Evolutionary conservation across 108 stramenopile genomes (phyloP), one percentile per base, ranked within the genome.

Genomic region (Cyclotella cryptica): DNA sequence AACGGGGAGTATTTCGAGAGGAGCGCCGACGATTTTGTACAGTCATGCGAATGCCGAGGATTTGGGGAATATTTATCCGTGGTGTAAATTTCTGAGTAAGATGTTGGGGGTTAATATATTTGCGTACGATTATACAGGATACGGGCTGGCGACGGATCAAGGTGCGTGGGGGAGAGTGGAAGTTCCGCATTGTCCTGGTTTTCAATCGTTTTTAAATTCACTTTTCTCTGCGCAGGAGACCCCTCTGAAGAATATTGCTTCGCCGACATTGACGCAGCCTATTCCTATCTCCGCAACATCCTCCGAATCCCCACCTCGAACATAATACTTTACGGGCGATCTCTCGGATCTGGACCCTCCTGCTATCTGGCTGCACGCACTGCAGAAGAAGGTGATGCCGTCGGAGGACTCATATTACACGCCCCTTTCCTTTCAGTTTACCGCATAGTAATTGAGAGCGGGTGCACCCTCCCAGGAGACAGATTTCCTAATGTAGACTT

Each of bases 101-200:
- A 94, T 92, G 87, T 78, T 96, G 46, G 86, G 90, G 77, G 98
- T 97, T 30, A 98, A 99, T 82, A 88, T 99, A 40, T 86, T 99
- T 72, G 99, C 98, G 22, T 99, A 98, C 83, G 99, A 99, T 84
- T 99, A 99, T 77, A 91, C 96, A 4, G 99, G 99, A 26, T 98
- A 98, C 75, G 98, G 97, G 45, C 77, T 92, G 85, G 91, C 91
- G 6, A 89, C 79, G 62, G 93, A 90, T 73, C 84, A 91, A 74
- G 92, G 92, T 91, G 74, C 81, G 87, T 80, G 41, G 17, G 58
- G 43, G 57, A 44, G 21, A 10, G 27, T 9, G 19, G 5, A 19
- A 19, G n/a, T 24, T 35, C 66, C 45, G 65, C 14, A 0, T 18
- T 51, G 12, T 75, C 24, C 0, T 22, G 2, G 19, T 27, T 57